Evolutionary conservation across 305 asterid genomes (phyloP), one percentile per base, ranked within the genome.

Genomic region (Fraxinus greggii): DNA sequence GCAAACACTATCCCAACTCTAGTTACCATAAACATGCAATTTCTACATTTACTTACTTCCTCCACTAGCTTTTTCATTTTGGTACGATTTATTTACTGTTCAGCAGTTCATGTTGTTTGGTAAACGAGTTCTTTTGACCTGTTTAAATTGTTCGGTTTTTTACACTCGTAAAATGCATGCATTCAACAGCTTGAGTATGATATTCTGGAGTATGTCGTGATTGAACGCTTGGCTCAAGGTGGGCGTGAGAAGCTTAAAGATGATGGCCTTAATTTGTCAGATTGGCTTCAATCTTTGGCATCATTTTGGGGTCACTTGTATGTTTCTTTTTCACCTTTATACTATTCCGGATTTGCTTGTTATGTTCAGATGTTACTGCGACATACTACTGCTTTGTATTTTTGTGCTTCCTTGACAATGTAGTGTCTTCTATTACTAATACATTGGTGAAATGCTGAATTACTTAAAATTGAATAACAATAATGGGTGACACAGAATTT

Each of bases 241-340:
- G 99, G 99, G 32, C 97, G 99, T 0, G 99, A 94, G 85, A 96
- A 96, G 92, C 97, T 96, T 83, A 96, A 96, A 87, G 99, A 94
- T 78, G 98, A 96, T 84, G 99, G 99, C 48, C 98, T 96, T 87
- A 96, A 96, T 89, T 87, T 96, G 89, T 96, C 98, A 0, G 99
- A 96, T 76, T 96, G 99, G 99, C 99, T 96, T 85, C 99, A 96
- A 74, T 96, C 99, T 75, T 91, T 96, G 88, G 99, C 99, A 81
- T 94, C 98, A 78, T 96, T 96, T 86, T 96, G 99, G 99, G 99
- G 99, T 87, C 99, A 96, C 92, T 87, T 96, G 99, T 96, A 94
- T 83, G 99, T 78, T 67, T 85, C 88, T 72, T 85, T 86, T 83
- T 85, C 88, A 12, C 83, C 77, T 61, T 65, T 45, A 77, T 82